phyloP scores from a whole-genome alignment of 2,329 filamentous ascomycete species.

The Aspergillaceae sp. region DNA sequence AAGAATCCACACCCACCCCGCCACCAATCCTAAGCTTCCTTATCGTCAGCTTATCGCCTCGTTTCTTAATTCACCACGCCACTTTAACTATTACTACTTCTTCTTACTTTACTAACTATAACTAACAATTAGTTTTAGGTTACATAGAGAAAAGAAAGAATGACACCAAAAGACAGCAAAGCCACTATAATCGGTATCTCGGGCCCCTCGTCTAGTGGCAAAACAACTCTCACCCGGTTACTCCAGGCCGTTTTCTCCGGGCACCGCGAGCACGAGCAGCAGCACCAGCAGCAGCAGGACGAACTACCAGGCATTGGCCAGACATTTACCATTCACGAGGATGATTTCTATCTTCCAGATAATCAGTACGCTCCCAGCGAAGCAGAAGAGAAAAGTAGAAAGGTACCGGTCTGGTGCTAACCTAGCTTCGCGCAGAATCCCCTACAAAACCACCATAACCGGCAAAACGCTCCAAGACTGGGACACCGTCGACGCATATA shows the following conservation, averaged over 20 bases:
- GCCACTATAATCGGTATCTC: slow-evolving; percentile 69
- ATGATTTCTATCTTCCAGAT: slow-evolving; percentile 90
- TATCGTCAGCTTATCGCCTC: no score
- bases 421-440: slow-evolving; percentile 27
- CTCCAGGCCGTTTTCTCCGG: slow-evolving; percentile 69
- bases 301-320: not conserved
- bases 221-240: slow-evolving; percentile 83
- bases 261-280: no score
- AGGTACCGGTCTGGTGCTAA: not conserved
- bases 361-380: slow-evolving; percentile 45
- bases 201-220: slow-evolving; percentile 85
- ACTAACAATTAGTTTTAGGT: no score
- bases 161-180: not conserved
- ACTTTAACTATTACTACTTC: no score
- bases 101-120: no score
- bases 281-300: no score
- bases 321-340: slow-evolving; percentile 77
- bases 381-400: not conserved
- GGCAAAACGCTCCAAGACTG: slow-evolving; percentile 65
- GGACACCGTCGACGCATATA: slow-evolving; percentile 77
- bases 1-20: no score
- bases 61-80: no score
- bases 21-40: no score
- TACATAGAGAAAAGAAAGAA: no score
- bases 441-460: slow-evolving; percentile 40